Conservation (phyloP, 768 basidiomycete genomes). For the Trametes sanguinea region DNA sequence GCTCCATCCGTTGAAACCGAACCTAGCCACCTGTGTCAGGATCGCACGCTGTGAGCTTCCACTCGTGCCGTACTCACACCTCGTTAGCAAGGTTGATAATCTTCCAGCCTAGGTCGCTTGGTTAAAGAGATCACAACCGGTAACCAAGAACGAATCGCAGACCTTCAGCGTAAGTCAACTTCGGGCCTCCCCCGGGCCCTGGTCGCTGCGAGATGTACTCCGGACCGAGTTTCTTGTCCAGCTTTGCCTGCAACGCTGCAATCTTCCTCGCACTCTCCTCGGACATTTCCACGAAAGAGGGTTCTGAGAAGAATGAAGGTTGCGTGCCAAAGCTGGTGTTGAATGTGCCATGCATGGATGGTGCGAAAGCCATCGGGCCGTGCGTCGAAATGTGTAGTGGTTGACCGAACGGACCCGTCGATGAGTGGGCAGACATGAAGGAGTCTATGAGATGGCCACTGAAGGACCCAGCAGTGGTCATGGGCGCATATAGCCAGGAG, state of each 20-base stretch:
- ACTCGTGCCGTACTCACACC: slow-evolving; percentile 40
- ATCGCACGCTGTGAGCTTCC: too few relatives aligned
- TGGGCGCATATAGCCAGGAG: slow-evolving; percentile 5
- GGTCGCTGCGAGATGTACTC: slow-evolving; percentile 90
- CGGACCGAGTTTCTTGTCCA: slow-evolving; percentile 89
- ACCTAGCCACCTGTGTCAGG: slow-evolving; percentile 33
- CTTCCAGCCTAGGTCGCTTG: slow-evolving; percentile 65
- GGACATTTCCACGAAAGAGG: slow-evolving; percentile 46
- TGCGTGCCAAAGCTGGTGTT: slow-evolving; percentile 34
- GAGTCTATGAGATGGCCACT: slow-evolving; percentile 60
- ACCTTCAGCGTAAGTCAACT: slow-evolving; percentile 93
- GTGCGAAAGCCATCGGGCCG: slow-evolving; percentile 63
- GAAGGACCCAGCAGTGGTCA: slow-evolving; percentile 46
- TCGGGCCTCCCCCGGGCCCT: slow-evolving; percentile 83
- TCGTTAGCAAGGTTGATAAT: slow-evolving; percentile 98
- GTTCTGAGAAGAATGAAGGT: slow-evolving; percentile 15
- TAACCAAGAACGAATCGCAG: slow-evolving; percentile 67
- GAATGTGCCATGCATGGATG: slow-evolving; percentile 56
- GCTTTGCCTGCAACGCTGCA: slow-evolving; percentile 73
- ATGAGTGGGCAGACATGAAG: slow-evolving; percentile 33
- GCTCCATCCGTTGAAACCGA: slow-evolving; percentile 97
- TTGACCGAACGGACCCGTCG: slow-evolving; percentile 31
- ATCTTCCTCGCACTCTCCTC: slow-evolving; percentile 68
- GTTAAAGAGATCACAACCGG: slow-evolving; percentile 60
- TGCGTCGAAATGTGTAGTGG: slow-evolving; percentile 42